Evolutionary conservation across 176 grass and related monocot genomes (phyloP).

Genomic region (Saccharum officinarum): DNA sequence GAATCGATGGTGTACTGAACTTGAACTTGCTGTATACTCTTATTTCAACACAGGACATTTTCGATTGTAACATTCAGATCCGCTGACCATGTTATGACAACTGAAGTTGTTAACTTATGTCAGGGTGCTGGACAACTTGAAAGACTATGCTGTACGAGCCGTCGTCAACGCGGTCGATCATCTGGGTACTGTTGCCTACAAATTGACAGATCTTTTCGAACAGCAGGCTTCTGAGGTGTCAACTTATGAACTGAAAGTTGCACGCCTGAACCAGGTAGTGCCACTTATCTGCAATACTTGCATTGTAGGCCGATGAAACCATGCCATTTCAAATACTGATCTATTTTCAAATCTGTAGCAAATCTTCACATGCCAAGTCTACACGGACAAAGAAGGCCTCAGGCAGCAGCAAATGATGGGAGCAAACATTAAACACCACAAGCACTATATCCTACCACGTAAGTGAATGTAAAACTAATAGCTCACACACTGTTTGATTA

Average conservation of each 20-base stretch:
- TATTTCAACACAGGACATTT: not conserved
- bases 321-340: not conserved
- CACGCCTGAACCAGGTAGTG: constrained; percentile 73
- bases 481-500: not conserved
- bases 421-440: constrained; percentile 67
- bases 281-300: not conserved
- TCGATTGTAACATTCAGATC: not conserved
- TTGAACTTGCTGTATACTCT: not conserved
- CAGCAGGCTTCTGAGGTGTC: constrained; percentile 86
- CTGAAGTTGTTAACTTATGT: constrained; percentile 1
- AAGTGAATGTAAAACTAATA: constrained; percentile 39
- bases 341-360: constrained; percentile 39
- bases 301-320: not conserved
- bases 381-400: constrained; percentile 75
- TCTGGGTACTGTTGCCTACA: constrained; percentile 92
- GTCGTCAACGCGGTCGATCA: constrained; percentile 97
- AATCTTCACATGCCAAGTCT: constrained; percentile 73
- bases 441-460: constrained; percentile 93
- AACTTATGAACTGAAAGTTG: constrained; percentile 71
- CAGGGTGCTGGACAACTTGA: constrained; percentile 97
- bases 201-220: constrained; percentile 86
- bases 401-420: constrained; percentile 71
- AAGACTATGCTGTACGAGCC: constrained; percentile 80
- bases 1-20: not conserved
- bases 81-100: not conserved